These are phyloP conservation scores for Dothiorella sarmentorum DNA, from an alignment of 2,329 filamentous ascomycete genomes.

Conservation along the genomic window DNA sequence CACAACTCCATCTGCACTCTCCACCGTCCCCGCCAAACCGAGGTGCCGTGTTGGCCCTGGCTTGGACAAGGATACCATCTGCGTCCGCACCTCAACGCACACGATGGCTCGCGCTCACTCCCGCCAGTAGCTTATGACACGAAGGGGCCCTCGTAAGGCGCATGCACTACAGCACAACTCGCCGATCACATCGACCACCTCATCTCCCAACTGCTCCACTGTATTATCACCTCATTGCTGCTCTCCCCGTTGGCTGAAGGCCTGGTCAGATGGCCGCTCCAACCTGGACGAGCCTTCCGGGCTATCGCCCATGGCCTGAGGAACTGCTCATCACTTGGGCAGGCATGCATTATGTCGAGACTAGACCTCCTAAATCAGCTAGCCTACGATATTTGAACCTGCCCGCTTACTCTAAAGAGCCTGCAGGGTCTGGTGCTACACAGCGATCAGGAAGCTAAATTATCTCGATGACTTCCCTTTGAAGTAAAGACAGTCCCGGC, in stretches of 20 bases:
- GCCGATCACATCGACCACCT: neutral
- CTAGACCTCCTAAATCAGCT: neutral
- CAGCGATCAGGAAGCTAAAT: conserved; percentile 2
- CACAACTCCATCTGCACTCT: neutral
- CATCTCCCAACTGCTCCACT: neutral
- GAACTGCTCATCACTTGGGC: conserved; percentile 7
- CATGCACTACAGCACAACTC: neutral
- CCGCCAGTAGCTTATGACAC: neutral
- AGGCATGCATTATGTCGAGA: neutral
- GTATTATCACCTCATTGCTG: neutral
- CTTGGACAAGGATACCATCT: neutral
- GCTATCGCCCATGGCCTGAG: neutral
- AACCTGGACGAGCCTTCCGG: neutral
- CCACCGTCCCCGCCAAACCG: neutral
- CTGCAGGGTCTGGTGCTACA: neutral
- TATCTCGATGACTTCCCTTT: neutral
- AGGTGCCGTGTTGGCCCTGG: neutral
- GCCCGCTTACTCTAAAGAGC: neutral
- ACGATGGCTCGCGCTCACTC: conserved; percentile 3
- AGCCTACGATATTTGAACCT: neutral
- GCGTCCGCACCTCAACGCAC: neutral
- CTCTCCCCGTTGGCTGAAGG: neutral
- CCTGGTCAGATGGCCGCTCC: neutral
- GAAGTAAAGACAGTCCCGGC: neutral
- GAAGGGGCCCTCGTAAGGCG: conserved; percentile 4